A percentile compares a stretch with the other conserved stretches of the same genome.
These are phyloP conservation scores for Trichoderma simmonsii DNA, from an alignment of 2,329 filamentous ascomycete species.

Conservation along the genomic window DNA sequence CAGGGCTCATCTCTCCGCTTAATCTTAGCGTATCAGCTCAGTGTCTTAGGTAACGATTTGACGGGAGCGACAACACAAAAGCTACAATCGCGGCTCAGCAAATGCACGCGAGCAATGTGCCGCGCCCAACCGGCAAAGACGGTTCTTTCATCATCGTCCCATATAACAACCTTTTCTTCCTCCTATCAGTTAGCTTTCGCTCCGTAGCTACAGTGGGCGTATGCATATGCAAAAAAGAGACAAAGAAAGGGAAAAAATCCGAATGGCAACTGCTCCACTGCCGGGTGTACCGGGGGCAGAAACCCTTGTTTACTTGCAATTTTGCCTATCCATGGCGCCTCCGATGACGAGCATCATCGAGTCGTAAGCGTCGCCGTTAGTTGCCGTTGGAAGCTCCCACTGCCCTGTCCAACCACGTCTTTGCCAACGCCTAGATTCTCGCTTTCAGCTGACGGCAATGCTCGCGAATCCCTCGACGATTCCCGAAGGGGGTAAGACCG, in stretches of 20 bases:
- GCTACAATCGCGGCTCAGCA: background rate
- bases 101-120: background rate
- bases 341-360: constrained; percentile 3
- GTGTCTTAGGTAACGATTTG: background rate
- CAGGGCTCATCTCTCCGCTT: constrained; percentile 3
- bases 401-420: background rate
- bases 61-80: background rate
- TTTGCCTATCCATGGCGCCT: background rate
- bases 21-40: background rate
- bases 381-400: background rate
- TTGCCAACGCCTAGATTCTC: background rate
- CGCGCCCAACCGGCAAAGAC: background rate
- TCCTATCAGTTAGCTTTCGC: background rate
- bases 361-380: background rate
- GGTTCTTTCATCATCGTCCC: background rate
- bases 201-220: background rate
- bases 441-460: constrained; percentile 13
- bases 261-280: background rate
- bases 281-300: background rate
- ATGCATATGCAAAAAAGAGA: background rate
- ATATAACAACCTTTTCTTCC: background rate
- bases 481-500: constrained; percentile 12
- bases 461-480: constrained; percentile 6
- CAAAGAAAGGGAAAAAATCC: background rate
- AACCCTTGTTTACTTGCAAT: background rate